Base-by-base conservation (phyloP, 2,329 filamentous ascomycete genomes). In the Fusarium veterinarium region DNA sequence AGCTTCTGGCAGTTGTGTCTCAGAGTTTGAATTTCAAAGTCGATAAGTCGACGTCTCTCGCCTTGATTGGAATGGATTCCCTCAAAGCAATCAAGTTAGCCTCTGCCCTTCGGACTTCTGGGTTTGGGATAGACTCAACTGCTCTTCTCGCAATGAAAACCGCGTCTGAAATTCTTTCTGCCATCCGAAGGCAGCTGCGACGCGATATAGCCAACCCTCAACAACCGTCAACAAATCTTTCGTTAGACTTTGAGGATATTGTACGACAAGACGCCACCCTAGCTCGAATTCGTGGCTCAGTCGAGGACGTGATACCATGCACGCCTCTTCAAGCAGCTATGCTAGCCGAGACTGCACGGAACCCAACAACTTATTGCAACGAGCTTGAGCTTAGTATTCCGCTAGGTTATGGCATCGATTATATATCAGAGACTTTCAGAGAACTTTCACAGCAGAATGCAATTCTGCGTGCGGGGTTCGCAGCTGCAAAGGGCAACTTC, bases 261-360 rank as follows among this genome's bases (percentile, higher is more conserved):
- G n/a, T 73, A 20, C 48, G 60, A 19, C 60, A 72, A 10, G 72
- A 75, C 35, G 28, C 74, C 12, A 59, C 37, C 13, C 30, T 75
- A 12, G 45, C 67, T 9, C 52, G 52, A 42, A 65, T 80, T 12
- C 42, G 72, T 13, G 67, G 76, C 5, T 61, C 80, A 5, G 69
- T 85, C 14, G 81, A 85, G 38, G 80, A 83, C 30, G 76, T 91
- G n/a, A 78, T 87, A 23, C 86, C 87, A 8, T 96, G 93, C 79
- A 95, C 91, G 8, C 87, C 91, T 19, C 84, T 96, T 14, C 95
- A 98, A 76, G 83, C 87, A 23, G 91, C 93, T 4, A 97, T 97
- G 94, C 85, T 97, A 20, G 86, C 89, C 0, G 94, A 97, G 81
- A 95, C 93, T 1, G 81, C 86, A 6, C 85, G 83, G 23, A 84